Conservation (phyloP, 225 moss, liverwort and hornwort genomes). For the Polytrichum formosum region DNA sequence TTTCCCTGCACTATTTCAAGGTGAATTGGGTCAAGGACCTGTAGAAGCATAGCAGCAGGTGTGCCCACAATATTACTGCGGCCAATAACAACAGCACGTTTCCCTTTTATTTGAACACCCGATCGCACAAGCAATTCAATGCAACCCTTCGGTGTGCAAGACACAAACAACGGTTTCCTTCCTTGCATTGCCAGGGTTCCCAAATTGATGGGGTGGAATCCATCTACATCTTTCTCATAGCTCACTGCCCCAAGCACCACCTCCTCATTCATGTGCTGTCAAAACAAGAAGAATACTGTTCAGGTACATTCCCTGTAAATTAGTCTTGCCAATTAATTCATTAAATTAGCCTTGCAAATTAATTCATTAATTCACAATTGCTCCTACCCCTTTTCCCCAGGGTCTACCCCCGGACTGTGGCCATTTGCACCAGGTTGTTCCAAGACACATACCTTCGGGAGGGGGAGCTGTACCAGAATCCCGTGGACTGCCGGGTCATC, state of each 20-base stretch:
- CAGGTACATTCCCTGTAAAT: not conserved
- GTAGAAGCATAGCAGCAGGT: slow-evolving; percentile 76
- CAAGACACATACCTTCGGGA: slow-evolving; percentile 58
- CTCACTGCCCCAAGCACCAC: slow-evolving; percentile 66
- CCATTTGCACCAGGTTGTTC: no score
- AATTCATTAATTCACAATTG: not conserved
- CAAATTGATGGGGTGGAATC: slow-evolving; percentile 91
- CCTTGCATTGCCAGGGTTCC: slow-evolving; percentile 89
- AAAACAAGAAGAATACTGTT: not conserved
- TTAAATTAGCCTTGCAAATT: no score
- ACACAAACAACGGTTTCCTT: slow-evolving; percentile 64
- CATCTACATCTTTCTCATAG: slow-evolving; percentile 95
- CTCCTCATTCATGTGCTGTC: slow-evolving; percentile 79
- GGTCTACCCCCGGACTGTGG: no score
- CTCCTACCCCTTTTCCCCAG: not conserved
- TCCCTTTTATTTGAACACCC: slow-evolving; percentile 65
- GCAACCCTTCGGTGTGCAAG: slow-evolving; percentile 94
- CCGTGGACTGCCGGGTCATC: slow-evolving; percentile 80
- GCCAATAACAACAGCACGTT: slow-evolving; percentile 85
- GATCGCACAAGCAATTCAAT: slow-evolving; percentile 73
- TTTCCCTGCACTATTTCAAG: not conserved
- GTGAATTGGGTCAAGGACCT: slow-evolving; percentile 17
- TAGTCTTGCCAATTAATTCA: not conserved
- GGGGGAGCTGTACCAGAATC: slow-evolving; percentile 84
- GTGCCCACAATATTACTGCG: slow-evolving; percentile 96